Evolutionary conservation across 2,329 filamentous ascomycete genomes (phyloP).

Genomic region (Ampelomyces quisqualis): DNA sequence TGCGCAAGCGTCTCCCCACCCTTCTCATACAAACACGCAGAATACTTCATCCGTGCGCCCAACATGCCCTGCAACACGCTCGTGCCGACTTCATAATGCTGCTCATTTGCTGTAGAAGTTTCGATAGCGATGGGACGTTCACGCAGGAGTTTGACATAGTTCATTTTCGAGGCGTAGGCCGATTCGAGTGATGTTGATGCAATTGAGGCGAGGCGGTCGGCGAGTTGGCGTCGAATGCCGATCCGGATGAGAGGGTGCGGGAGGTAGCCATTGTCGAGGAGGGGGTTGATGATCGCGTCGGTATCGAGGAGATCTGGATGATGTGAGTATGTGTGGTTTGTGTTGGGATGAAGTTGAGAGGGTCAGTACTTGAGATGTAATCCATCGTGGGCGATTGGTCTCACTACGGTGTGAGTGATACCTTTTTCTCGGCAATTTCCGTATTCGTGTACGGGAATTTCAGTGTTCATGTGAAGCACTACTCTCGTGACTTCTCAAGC

Average conservation of each 20-base stretch:
- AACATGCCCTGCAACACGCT: slow-evolving; percentile 62
- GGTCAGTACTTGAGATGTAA: slow-evolving; percentile 31
- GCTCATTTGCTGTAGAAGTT: slow-evolving; percentile 64
- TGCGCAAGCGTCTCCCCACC: slow-evolving; percentile 57
- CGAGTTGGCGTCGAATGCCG: slow-evolving; percentile 66
- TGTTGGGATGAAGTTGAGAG: background rate
- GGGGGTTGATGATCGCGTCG: slow-evolving; percentile 31
- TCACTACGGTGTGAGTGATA: too few species aligned
- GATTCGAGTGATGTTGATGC: slow-evolving; percentile 54
- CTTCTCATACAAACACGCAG: slow-evolving; percentile 65
- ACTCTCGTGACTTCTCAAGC: slow-evolving; percentile 16
- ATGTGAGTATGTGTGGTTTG: slow-evolving; percentile 1
- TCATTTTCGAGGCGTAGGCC: slow-evolving; percentile 62
- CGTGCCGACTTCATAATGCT: slow-evolving; percentile 73
- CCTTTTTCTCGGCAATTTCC: too few species aligned
- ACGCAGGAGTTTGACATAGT: slow-evolving; percentile 61
- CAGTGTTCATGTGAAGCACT: background rate
- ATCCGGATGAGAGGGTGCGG: slow-evolving; percentile 63
- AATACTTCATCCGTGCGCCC: slow-evolving; percentile 72
- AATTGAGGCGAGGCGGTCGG: slow-evolving; percentile 60
- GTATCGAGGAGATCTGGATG: slow-evolving; percentile 27
- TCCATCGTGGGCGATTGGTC: slow-evolving; percentile 40
- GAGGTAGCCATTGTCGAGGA: slow-evolving; percentile 66
- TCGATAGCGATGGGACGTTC: slow-evolving; percentile 67
- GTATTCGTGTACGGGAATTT: background rate